Evolutionary conservation across 1,284 basidiomycete species (phyloP), one percentile per base, ranked within the genome.

Genomic region (Leccinum glutinopallens): DNA sequence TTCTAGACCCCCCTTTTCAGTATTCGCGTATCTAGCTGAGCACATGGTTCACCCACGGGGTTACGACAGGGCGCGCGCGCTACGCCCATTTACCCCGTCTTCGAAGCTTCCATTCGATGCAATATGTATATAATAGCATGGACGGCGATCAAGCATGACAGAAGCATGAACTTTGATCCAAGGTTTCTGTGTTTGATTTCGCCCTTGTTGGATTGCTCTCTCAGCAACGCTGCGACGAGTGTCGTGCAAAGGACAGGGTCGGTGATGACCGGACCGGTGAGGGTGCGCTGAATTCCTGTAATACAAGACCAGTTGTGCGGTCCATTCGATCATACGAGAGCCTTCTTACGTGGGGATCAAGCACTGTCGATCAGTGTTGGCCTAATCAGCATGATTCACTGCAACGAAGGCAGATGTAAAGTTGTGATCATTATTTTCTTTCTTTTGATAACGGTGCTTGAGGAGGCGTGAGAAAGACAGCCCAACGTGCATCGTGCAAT

Each of bases 111-210:
- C 53, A 54, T 54, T 54, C 53, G 29, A 54, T 10, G 19, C 53
- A 39, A 39, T 39, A 39, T 39, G 53, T 54, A 15, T 54, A 54
- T 32, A 54, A 54, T 19, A 54, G 12, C 2, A 32, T 32, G 29
- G 53, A 54, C 53, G 53, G 53, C 53, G 53, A 54, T 54, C 53
- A 54, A 54, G 29, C 25, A 32, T 17, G 17, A 29, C 53, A 32
- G 17, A 54, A 32, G 22, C 25, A 51, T 51, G 49, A 51, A 22
- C 19, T 13, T 49, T 22, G 4, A 51, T 6, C 12, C 49, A 51
- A 13, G 49, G 49, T 51, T 22, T 51, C 22, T 13, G 22, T 51
- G 19, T 51, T 54, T 13, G 53, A 32, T 15, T 9, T 32, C 19
- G 17, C 53, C 29, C 22, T 32, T 32, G 29, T 54, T 32, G 29